Percentiles rank a stretch among this genome's conserved stretches.
These are phyloP conservation scores for Fagus sylvatica DNA, from an alignment of 306 rosid genomes.

Conservation along the genomic window DNA sequence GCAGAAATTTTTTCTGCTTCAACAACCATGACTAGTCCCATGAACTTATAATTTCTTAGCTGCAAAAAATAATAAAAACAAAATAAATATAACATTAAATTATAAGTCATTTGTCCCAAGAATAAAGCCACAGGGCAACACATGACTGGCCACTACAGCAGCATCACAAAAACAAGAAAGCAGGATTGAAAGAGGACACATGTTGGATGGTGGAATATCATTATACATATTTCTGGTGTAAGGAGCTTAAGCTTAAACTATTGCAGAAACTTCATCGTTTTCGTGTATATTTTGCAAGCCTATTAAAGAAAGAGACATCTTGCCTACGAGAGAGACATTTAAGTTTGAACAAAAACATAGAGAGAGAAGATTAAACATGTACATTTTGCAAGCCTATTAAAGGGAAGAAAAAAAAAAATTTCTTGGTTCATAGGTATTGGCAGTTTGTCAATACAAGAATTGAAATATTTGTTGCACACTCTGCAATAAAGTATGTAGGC, in stretches of 20 bases:
- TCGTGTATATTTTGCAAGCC: no score
- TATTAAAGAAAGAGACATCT: not conserved
- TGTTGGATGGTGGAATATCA: not conserved
- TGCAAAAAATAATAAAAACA: conserved; percentile 28
- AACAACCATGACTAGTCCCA: conserved; percentile 66
- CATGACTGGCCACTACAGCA: conserved; percentile 15
- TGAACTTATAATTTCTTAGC: conserved; percentile 53
- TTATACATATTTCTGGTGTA: not conserved
- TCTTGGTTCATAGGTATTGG: not conserved
- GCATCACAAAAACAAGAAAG: conserved; percentile 17
- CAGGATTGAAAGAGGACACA: not conserved
- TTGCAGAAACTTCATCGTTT: not conserved
- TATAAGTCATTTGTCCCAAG: not conserved
- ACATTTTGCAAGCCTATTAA: not conserved
- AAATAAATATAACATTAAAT: not conserved
- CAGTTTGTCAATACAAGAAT: not conserved
- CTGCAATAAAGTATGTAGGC: not conserved
- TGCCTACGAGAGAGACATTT: not conserved
- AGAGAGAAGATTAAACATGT: not conserved
- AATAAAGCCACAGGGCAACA: not conserved
- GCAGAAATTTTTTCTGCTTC: conserved; percentile 51
- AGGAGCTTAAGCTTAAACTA: not conserved
- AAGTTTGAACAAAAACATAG: not conserved
- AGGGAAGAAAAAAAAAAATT: not conserved
- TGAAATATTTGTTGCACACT: not conserved